Conservation (phyloP, 2,329 filamentous ascomycete genomes). For the Biscogniauxia sp. region DNA sequence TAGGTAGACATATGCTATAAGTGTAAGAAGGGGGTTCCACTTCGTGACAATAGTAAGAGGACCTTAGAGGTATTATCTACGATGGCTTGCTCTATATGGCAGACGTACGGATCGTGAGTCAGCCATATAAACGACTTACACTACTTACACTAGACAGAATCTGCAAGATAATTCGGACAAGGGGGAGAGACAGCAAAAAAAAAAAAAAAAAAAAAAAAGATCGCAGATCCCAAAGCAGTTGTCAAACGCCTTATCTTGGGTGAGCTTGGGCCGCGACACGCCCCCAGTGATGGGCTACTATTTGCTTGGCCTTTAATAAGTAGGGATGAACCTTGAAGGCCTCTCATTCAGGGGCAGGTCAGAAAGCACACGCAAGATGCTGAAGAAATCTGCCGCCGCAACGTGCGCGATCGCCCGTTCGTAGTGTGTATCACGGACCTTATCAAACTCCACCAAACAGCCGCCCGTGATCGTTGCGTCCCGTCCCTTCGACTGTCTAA, state of each 20-base stretch:
- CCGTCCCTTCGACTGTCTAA: conserved; percentile 15
- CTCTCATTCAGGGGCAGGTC: conserved; percentile 7
- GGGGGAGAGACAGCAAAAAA: background rate
- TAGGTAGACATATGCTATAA: background rate
- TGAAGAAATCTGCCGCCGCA: background rate
- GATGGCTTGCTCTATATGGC: background rate
- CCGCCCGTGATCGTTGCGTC: conserved; percentile 16
- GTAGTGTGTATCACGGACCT: conserved; percentile 13
- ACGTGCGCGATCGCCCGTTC: conserved; percentile 1
- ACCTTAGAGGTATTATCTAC: background rate
- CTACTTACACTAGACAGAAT: background rate
- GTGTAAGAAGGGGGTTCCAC: no score
- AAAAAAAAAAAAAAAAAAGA: no score
- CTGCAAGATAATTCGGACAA: background rate
- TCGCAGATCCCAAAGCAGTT: background rate
- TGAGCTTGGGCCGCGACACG: conserved; percentile 12
- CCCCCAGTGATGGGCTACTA: conserved; percentile 8
- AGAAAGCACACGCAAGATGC: background rate
- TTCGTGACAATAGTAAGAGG: no score
- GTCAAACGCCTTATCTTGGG: conserved; percentile 1
- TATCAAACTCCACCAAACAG: conserved; percentile 11
- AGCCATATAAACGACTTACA: background rate
- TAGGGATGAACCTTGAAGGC: conserved; percentile 15
- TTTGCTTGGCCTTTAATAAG: conserved; percentile 3
- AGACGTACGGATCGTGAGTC: background rate